Evolutionary conservation across 2,329 filamentous ascomycete genomes (phyloP).

Genomic region (Aspergillus sp.): DNA sequence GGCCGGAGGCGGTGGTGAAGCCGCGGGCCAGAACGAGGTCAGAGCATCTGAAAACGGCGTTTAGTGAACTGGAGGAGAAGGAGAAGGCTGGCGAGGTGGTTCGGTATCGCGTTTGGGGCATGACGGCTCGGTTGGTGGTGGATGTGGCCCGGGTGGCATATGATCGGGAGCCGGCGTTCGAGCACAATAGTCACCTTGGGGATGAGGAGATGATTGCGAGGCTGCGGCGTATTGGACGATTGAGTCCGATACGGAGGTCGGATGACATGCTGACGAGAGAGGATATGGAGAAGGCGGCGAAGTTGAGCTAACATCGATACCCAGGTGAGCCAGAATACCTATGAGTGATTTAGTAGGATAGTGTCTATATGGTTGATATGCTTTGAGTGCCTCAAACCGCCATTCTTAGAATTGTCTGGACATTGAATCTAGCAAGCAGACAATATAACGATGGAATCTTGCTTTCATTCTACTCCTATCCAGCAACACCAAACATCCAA

Average conservation of each 20-base stretch:
- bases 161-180: constrained; percentile 78
- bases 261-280: constrained; percentile 55
- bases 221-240: constrained; percentile 56
- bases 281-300: constrained; percentile 49
- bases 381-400: no score
- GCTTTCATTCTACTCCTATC: no score
- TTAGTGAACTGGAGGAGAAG: constrained; percentile 47
- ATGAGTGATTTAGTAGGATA: neutral
- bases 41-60: constrained; percentile 43
- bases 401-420: no score
- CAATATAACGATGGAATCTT: no score
- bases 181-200: constrained; percentile 65
- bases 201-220: constrained; percentile 65
- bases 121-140: constrained; percentile 88
- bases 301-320: constrained; percentile 10
- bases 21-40: constrained; percentile 43
- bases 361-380: no score
- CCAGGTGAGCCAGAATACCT: neutral
- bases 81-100: constrained; percentile 46
- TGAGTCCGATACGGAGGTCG: constrained; percentile 52
- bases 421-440: no score
- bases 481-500: neutral
- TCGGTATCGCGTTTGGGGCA: constrained; percentile 86
- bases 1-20: constrained; percentile 66
- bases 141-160: constrained; percentile 86